Evolutionary conservation across 176 grass and related monocot genomes (phyloP).

Genomic region (Tuctoria greenei): DNA sequence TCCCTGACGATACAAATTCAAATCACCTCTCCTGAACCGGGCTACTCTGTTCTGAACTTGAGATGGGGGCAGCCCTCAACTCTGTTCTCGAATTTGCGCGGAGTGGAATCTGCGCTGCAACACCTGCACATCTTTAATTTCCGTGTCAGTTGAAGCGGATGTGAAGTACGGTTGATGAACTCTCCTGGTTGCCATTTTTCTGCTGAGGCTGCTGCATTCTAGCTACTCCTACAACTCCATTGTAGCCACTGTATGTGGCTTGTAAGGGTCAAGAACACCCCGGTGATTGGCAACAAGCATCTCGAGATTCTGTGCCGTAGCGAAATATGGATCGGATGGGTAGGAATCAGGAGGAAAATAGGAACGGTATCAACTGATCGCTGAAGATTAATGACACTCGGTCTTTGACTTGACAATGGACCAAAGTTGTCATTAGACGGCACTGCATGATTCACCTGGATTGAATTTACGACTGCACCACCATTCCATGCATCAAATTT

Average conservation of each 20-base stretch:
- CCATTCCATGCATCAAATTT: not conserved
- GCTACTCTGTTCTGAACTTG: not conserved
- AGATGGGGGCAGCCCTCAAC: not conserved
- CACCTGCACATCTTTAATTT: not conserved
- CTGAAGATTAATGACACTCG: not conserved
- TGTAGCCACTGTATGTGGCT: not conserved
- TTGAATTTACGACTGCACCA: not conserved
- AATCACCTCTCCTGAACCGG: not conserved
- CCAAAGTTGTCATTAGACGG: not conserved
- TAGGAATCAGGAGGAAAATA: not conserved
- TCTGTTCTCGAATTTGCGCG: not conserved
- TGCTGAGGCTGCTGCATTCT: not conserved
- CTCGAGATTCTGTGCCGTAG: not conserved
- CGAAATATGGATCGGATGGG: not conserved
- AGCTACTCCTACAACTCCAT: not conserved
- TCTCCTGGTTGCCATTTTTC: not conserved
- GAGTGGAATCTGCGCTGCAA: not conserved
- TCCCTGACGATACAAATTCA: not conserved
- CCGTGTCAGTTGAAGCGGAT: slow-evolving; percentile 4
- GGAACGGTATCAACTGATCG: not conserved
- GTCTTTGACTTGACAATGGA: not conserved
- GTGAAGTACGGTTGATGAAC: not conserved
- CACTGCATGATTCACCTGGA: not conserved
- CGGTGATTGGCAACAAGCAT: not conserved
- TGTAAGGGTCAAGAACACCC: not conserved